A percentile compares a stretch with the other conserved stretches of the same genome.
Evolutionary conservation across 306 rosid genomes (phyloP).

Genomic region (Trichosanthes truncata): DNA sequence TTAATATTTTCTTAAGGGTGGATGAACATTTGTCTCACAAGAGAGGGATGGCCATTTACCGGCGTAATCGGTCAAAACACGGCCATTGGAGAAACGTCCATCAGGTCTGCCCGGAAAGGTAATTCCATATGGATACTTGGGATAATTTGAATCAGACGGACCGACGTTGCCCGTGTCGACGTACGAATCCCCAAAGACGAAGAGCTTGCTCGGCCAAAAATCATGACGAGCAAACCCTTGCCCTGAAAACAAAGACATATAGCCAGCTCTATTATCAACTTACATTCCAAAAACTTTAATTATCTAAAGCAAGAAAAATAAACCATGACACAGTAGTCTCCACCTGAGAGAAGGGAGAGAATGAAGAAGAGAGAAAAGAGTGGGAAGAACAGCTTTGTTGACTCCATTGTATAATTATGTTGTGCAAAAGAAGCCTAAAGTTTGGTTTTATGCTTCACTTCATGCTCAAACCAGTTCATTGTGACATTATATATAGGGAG

Average conservation of each 20-base stretch:
- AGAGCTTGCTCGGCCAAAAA: slow-evolving; percentile 22
- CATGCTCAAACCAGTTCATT: neutral
- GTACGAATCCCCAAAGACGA: slow-evolving; percentile 41
- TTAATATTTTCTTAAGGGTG: too few relatives aligned
- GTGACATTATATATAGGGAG: neutral
- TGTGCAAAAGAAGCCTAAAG: neutral
- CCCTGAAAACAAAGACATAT: neutral
- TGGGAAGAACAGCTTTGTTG: slow-evolving; percentile 1
- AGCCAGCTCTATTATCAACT: neutral
- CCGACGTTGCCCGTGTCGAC: slow-evolving; percentile 34
- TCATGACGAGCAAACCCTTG: neutral
- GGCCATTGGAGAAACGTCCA: too few relatives aligned
- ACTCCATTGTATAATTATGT: slow-evolving; percentile 11
- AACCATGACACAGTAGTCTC: neutral
- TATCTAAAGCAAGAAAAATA: neutral
- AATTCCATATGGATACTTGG: slow-evolving; percentile 33
- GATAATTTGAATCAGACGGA: slow-evolving; percentile 18
- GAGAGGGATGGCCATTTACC: slow-evolving; percentile 15
- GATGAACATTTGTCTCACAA: too few relatives aligned
- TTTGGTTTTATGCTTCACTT: too few relatives aligned
- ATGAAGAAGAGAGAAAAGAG: neutral
- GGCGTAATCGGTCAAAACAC: slow-evolving; percentile 28
- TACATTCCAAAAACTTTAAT: neutral
- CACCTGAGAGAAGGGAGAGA: slow-evolving; percentile 6
- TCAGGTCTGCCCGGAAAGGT: slow-evolving; percentile 38